Evolutionary conservation across 306 rosid genomes (phyloP).

Genomic region (Biancaea sappan): DNA sequence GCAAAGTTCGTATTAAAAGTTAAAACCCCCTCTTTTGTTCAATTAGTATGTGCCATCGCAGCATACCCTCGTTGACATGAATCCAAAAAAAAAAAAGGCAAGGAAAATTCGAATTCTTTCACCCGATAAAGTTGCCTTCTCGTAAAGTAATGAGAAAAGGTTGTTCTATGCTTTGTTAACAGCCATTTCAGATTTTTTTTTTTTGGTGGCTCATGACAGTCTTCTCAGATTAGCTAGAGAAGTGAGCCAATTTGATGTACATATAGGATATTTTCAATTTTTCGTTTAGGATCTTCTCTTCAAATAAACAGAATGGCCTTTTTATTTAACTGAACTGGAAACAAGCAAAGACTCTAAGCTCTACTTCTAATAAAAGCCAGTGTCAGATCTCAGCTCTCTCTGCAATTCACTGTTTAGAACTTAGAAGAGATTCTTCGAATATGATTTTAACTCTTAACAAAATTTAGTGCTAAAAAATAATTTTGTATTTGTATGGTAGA

Average conservation of each 20-base stretch:
- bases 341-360: too few species aligned
- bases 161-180: constrained; percentile 1
- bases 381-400: not conserved
- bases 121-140: not conserved
- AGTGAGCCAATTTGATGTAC: not conserved
- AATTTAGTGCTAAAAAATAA: not conserved
- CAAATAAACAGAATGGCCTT: not conserved
- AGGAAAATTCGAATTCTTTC: not conserved
- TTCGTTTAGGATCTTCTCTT: not conserved
- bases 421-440: constrained; percentile 15
- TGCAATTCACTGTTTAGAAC: not conserved
- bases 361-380: not conserved
- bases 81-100: not conserved
- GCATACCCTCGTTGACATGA: constrained; percentile 1
- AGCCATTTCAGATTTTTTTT: not conserved
- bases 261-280: not conserved
- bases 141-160: constrained; percentile 18
- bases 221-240: not conserved
- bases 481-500: not conserved
- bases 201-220: not conserved
- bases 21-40: constrained; percentile 13
- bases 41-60: constrained; percentile 12
- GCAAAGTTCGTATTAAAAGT: constrained; percentile 31
- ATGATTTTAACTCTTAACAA: constrained; percentile 4
- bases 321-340: not conserved